These are phyloP conservation scores for Aspergillus bombycis DNA, from an alignment of 2,329 filamentous ascomycete genomes.

Conservation along the genomic window DNA sequence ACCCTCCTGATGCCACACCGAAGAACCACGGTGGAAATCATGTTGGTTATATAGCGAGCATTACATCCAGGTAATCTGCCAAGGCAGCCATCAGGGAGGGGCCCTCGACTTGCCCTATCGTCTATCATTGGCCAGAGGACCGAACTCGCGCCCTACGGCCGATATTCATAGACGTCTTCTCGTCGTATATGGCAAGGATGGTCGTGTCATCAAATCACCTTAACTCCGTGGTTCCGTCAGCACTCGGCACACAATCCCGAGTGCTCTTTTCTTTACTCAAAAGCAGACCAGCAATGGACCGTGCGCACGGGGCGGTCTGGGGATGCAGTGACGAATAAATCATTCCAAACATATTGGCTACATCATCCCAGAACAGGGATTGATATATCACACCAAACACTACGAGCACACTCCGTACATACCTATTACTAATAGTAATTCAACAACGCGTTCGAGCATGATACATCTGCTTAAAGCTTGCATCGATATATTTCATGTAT, in stretches of 20 bases:
- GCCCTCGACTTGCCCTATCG: background rate
- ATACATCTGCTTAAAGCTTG: too few relatives aligned
- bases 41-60: background rate
- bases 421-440: too few relatives aligned
- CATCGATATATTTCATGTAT: too few relatives aligned
- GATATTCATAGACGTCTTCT: background rate
- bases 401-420: too few relatives aligned
- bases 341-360: too few relatives aligned
- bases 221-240: background rate
- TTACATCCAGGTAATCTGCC: background rate
- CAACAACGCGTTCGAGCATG: too few relatives aligned
- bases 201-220: background rate
- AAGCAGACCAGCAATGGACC: background rate
- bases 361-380: too few relatives aligned
- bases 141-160: background rate
- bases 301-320: too few relatives aligned
- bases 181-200: background rate
- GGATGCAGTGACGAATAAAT: too few relatives aligned
- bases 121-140: background rate
- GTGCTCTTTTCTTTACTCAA: background rate
- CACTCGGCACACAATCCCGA: background rate
- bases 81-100: background rate
- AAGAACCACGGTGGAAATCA: background rate
- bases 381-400: too few relatives aligned
- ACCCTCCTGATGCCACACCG: background rate